These are phyloP conservation scores for Urostyla sp. DNA, from an alignment of 73 alveolate species.

Conservation along the genomic window DNA sequence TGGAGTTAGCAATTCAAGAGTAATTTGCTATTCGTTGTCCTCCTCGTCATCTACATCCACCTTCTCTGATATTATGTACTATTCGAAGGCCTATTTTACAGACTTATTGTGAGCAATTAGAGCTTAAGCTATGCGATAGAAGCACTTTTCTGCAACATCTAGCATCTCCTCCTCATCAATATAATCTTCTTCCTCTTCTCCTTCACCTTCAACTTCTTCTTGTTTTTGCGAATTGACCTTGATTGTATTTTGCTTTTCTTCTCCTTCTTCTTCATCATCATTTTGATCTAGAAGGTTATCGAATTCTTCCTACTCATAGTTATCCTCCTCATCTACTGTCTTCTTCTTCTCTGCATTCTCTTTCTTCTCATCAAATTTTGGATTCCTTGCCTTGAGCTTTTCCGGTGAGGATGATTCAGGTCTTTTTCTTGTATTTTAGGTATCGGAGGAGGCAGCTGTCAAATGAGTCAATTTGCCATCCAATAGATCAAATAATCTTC, in stretches of 20 bases:
- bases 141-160: conserved; percentile 77
- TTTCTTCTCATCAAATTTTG: background rate
- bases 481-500: conserved; percentile 27
- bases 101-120: conserved; percentile 5
- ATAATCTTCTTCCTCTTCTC: conserved; percentile 51
- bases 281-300: conserved; percentile 48
- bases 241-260: conserved; percentile 3
- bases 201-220: background rate
- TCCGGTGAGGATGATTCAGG: conserved; percentile 55
- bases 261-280: conserved; percentile 49
- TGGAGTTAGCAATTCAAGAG: conserved; percentile 52
- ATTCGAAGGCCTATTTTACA: conserved; percentile 33
- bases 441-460: conserved; percentile 37
- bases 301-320: conserved; percentile 50
- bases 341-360: conserved; percentile 3
- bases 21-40: background rate
- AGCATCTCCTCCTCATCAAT: conserved; percentile 70
- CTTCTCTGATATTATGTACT: conserved; percentile 32
- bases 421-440: conserved; percentile 35
- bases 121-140: conserved; percentile 50
- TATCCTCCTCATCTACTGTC: conserved; percentile 30
- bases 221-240: background rate
- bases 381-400: conserved; percentile 51
- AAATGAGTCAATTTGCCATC: conserved; percentile 26
- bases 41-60: conserved; percentile 26